A percentile compares a stretch with the other conserved stretches of the same genome.
Evolutionary conservation across 768 basidiomycete species (phyloP).

Genomic region (Naematelia encephala): DNA sequence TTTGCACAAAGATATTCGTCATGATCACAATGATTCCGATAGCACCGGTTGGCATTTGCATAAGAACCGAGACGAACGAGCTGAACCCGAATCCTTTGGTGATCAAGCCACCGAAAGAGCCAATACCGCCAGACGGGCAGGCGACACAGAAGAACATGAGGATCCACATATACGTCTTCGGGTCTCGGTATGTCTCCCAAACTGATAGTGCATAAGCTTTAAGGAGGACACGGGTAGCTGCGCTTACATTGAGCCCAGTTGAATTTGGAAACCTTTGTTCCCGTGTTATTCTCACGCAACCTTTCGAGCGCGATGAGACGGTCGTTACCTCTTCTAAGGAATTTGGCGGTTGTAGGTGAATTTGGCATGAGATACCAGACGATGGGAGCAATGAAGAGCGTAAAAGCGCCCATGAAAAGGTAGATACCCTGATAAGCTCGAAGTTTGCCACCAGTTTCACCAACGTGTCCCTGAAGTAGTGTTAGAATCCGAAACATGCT

Average conservation of each 20-base stretch:
- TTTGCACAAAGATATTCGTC: conserved; percentile 38
- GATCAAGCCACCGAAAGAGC: conserved; percentile 44
- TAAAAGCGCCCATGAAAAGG: conserved; percentile 42
- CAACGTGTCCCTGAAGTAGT: conserved; percentile 4
- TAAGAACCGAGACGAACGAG: conserved; percentile 42
- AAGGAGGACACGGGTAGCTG: background rate
- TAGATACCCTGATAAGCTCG: conserved; percentile 44
- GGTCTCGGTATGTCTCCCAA: conserved; percentile 42
- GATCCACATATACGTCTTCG: conserved; percentile 43
- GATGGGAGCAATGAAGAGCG: conserved; percentile 34
- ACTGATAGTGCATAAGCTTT: conserved; percentile 3
- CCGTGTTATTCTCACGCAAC: conserved; percentile 47
- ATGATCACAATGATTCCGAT: conserved; percentile 37
- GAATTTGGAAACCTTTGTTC: conserved; percentile 39
- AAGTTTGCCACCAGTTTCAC: conserved; percentile 6
- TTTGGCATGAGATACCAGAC: conserved; percentile 44
- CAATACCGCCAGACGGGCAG: conserved; percentile 43
- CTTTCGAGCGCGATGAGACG: conserved; percentile 46
- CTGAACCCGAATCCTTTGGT: conserved; percentile 38
- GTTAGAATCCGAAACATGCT: conserved; percentile 18
- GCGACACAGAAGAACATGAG: conserved; percentile 46
- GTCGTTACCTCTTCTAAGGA: conserved; percentile 43
- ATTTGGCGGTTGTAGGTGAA: conserved; percentile 46
- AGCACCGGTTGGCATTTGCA: conserved; percentile 45
- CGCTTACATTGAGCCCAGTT: conserved; percentile 34